phyloP scores from a whole-genome alignment of 2,329 filamentous ascomycete species.

The Pestalotiopsis sp. region DNA sequence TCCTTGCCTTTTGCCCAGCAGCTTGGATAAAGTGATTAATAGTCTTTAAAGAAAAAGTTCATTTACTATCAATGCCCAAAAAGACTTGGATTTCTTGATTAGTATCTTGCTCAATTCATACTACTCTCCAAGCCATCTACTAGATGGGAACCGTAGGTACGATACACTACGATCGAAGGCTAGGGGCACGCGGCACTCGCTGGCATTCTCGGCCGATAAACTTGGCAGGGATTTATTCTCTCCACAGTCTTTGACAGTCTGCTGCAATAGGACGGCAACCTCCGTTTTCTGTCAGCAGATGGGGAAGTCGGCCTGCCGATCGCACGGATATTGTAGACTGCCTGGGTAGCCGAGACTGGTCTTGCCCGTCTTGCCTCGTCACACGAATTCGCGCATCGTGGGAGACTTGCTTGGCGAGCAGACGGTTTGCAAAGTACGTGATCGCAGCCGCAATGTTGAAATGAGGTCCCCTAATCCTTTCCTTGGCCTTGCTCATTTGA shows the following conservation, averaged over 20 bases:
- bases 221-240: not conserved
- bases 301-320: not conserved
- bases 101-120: not conserved
- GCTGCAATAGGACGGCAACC: not conserved
- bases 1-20: too few relatives aligned
- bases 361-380: not conserved
- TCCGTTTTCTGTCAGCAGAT: not conserved
- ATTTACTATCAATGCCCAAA: not conserved
- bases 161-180: not conserved
- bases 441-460: not conserved
- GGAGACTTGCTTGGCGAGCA: not conserved
- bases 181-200: not conserved
- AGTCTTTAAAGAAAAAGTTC: not conserved
- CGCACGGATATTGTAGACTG: not conserved
- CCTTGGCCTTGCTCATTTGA: not conserved
- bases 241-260: not conserved
- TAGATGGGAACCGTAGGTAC: not conserved
- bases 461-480: not conserved
- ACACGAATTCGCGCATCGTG: not conserved
- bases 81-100: not conserved
- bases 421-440: not conserved
- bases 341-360: not conserved
- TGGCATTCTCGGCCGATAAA: not conserved
- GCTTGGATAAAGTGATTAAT: too few relatives aligned
- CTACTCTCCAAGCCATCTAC: not conserved